phyloP scores from a whole-genome alignment of 306 rosid species.

The Cucurbita ficifolia region DNA sequence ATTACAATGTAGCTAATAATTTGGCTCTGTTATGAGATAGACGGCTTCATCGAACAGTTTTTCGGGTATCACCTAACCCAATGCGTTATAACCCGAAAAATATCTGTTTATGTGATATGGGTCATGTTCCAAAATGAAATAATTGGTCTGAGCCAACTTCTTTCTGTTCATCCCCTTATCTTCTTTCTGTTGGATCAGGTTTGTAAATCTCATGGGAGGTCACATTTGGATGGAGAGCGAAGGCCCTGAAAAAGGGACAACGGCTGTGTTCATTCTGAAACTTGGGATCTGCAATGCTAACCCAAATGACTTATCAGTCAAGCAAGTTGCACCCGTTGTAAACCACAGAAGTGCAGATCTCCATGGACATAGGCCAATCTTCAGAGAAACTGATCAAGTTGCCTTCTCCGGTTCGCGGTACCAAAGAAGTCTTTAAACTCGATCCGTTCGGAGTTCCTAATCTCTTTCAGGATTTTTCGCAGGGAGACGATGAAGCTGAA shows the following conservation, averaged over 20 bases:
- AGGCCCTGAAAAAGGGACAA: slow-evolving; percentile 65
- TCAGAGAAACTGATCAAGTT: slow-evolving; percentile 23
- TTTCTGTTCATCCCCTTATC: neutral
- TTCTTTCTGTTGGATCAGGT: slow-evolving; percentile 33
- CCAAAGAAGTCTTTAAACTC: slow-evolving; percentile 42
- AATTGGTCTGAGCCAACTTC: neutral
- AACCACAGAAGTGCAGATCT: slow-evolving; percentile 59
- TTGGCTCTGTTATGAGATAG: neutral
- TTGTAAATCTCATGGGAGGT: slow-evolving; percentile 91
- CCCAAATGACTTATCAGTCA: slow-evolving; percentile 27
- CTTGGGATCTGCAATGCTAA: slow-evolving; percentile 40
- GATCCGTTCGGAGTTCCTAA: neutral
- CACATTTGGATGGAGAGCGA: slow-evolving; percentile 86
- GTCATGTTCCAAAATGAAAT: slow-evolving; percentile 2
- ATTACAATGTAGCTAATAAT: too few relatives aligned
- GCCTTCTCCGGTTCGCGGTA: slow-evolving; percentile 35
- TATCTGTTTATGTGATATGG: neutral
- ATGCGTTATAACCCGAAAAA: neutral
- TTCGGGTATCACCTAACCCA: neutral
- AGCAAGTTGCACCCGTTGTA: slow-evolving; percentile 23
- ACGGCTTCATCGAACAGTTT: neutral
- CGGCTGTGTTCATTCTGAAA: slow-evolving; percentile 46
- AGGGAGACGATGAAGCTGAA: neutral
- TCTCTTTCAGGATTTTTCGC: neutral
- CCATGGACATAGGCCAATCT: slow-evolving; percentile 29